A percentile compares a stretch with the other conserved stretches of the same genome.
Conservation (phyloP, 2,329 filamentous ascomycete genomes). For the Metarhizium guizhouense region DNA sequence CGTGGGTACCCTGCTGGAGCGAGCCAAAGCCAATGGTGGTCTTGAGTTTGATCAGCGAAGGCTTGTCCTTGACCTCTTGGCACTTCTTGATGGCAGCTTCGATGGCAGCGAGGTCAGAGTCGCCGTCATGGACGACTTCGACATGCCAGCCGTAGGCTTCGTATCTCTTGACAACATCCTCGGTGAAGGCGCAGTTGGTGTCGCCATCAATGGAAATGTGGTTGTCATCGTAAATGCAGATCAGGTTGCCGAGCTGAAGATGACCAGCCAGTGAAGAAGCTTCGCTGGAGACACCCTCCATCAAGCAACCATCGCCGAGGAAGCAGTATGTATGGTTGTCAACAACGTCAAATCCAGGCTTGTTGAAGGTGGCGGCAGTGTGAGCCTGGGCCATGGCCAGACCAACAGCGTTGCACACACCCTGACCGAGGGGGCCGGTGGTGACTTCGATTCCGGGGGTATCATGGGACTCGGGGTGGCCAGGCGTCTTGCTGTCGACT, state of each 20-base stretch:
- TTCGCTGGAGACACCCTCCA: constrained; percentile 95
- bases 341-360: constrained; percentile 81
- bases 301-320: constrained; percentile 96
- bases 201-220: constrained; percentile 93
- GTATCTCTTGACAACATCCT: constrained; percentile 91
- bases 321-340: constrained; percentile 97
- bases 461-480: constrained; percentile 94
- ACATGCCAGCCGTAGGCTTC: constrained; percentile 97
- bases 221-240: constrained; percentile 97
- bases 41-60: constrained; percentile 89
- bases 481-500: constrained; percentile 71
- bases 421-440: constrained; percentile 94
- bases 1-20: constrained; percentile 82
- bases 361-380: constrained; percentile 89
- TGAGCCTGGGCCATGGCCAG: constrained; percentile 94
- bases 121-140: constrained; percentile 74
- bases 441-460: constrained; percentile 97
- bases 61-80: constrained; percentile 89
- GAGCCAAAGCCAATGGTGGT: constrained; percentile 98
- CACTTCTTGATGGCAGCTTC: constrained; percentile 80
- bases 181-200: constrained; percentile 93
- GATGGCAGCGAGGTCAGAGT: constrained; percentile 79
- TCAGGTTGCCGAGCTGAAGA: constrained; percentile 95
- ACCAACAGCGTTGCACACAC: constrained; percentile 95
- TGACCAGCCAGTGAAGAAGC: constrained; percentile 89